A percentile compares a stretch with the other conserved stretches of the same genome.
These are phyloP conservation scores for Nemophila menziesii DNA, from an alignment of 257 asterid species.

Conservation along the genomic window DNA sequence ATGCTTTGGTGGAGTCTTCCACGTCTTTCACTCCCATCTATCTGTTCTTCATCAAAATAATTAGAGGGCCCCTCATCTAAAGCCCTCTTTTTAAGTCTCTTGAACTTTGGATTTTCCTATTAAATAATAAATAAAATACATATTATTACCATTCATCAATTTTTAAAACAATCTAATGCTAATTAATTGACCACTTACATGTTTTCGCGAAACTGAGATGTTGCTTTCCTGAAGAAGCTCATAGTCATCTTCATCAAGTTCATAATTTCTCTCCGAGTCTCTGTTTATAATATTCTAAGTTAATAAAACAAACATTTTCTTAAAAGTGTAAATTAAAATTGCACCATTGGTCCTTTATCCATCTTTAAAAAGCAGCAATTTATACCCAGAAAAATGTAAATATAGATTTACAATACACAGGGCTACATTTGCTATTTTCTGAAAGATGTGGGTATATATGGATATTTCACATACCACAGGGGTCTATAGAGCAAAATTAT, in stretches of 20 bases:
- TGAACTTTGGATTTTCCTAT: constrained; percentile 72
- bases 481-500: no score
- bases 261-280: constrained; percentile 56
- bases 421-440: no score
- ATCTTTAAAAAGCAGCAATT: neutral
- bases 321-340: no score
- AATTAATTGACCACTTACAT: constrained; percentile 14
- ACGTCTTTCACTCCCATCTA: constrained; percentile 54
- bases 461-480: no score
- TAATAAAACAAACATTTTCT: no score
- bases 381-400: neutral
- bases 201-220: constrained; percentile 66
- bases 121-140: neutral
- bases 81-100: constrained; percentile 76
- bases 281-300: no score
- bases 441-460: no score
- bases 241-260: constrained; percentile 86
- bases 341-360: no score
- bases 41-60: constrained; percentile 66
- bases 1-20: constrained; percentile 55
- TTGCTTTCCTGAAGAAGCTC: constrained; percentile 92
- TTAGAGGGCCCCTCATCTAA: constrained; percentile 62
- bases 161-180: constrained; percentile 3
- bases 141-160: neutral
- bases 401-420: neutral